phyloP scores from a whole-genome alignment of 805 yeast species.

The Nakazawaea sp. region DNA sequence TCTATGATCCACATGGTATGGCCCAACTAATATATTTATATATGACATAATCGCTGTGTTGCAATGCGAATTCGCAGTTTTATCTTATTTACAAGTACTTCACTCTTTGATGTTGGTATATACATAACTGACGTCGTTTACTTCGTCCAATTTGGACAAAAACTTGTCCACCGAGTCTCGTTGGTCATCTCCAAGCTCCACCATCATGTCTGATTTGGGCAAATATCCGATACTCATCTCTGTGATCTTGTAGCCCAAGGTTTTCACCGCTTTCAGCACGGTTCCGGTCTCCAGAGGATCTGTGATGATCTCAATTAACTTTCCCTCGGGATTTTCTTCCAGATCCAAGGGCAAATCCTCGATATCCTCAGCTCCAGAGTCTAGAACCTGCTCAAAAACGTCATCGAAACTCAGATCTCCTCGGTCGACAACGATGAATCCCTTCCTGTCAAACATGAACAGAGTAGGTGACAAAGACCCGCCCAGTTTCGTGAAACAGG shows the following conservation, averaged over 20 bases:
- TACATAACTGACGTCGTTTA: constrained; percentile 80
- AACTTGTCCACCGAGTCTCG: constrained; percentile 50
- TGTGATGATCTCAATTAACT: constrained; percentile 45
- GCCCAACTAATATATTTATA: too few species aligned
- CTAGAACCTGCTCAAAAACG: constrained; percentile 69
- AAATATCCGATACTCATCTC: constrained; percentile 68
- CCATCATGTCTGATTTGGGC: constrained; percentile 55
- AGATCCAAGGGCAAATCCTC: constrained; percentile 41
- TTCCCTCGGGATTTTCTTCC: constrained; percentile 30
- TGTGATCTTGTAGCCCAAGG: constrained; percentile 46
- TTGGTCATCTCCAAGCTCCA: constrained; percentile 46
- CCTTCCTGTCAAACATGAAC: constrained; percentile 73
- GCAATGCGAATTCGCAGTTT: too few species aligned
- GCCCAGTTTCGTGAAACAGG: constrained; percentile 64
- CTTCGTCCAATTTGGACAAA: constrained; percentile 54
- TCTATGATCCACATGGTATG: too few species aligned
- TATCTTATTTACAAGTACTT: too few species aligned
- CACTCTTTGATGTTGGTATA: constrained; percentile 56
- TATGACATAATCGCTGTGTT: too few species aligned
- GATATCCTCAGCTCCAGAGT: constrained; percentile 75
- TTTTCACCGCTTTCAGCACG: constrained; percentile 52
- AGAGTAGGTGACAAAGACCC: constrained; percentile 71
- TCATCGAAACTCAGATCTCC: constrained; percentile 44
- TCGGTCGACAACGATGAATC: constrained; percentile 54
- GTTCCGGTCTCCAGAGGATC: constrained; percentile 57